Conservation (phyloP, 306 rosid species). For the Vigna mungo region DNA sequence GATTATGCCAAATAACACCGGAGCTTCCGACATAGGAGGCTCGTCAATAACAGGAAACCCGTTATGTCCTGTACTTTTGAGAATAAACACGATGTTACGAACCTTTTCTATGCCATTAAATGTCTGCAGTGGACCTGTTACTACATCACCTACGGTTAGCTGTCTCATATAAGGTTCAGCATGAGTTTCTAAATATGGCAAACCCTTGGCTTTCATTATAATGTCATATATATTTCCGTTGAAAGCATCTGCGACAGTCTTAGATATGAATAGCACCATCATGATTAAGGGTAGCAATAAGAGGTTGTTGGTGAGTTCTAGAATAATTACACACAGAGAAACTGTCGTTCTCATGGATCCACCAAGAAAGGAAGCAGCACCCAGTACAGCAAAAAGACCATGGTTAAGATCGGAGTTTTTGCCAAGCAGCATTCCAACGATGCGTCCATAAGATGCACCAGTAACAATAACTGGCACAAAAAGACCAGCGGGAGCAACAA, state of each 20-base stretch:
- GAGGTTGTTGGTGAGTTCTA: conserved; percentile 89
- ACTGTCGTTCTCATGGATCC: conserved; percentile 98
- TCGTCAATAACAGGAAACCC: conserved; percentile 93
- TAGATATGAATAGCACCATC: conserved; percentile 89
- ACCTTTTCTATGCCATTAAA: conserved; percentile 89
- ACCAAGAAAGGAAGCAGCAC: conserved; percentile 92
- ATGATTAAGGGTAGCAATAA: conserved; percentile 83
- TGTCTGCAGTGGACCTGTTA: conserved; percentile 84
- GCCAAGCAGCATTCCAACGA: conserved; percentile 81
- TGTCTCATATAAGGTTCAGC: conserved; percentile 96
- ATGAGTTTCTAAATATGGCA: conserved; percentile 86
- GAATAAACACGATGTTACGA: conserved; percentile 71
- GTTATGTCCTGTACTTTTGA: conserved; percentile 69
- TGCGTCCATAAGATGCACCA: conserved; percentile 94
- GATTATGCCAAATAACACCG: conserved; percentile 76
- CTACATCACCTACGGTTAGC: conserved; percentile 77
- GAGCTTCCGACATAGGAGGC: conserved; percentile 67
- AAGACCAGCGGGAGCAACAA: conserved; percentile 88
- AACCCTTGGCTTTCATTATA: conserved; percentile 93
- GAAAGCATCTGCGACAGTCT: conserved; percentile 89
- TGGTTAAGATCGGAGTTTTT: conserved; percentile 63
- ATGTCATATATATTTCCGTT: conserved; percentile 80
- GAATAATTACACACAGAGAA: conserved; percentile 86
- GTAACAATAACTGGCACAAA: conserved; percentile 94
- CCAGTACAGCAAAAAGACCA: conserved; percentile 93